Percentiles rank a stretch among this genome's conserved stretches.
phyloP scores from a whole-genome alignment of 23 red algal genomes.

The Gracilaria domingensis region DNA sequence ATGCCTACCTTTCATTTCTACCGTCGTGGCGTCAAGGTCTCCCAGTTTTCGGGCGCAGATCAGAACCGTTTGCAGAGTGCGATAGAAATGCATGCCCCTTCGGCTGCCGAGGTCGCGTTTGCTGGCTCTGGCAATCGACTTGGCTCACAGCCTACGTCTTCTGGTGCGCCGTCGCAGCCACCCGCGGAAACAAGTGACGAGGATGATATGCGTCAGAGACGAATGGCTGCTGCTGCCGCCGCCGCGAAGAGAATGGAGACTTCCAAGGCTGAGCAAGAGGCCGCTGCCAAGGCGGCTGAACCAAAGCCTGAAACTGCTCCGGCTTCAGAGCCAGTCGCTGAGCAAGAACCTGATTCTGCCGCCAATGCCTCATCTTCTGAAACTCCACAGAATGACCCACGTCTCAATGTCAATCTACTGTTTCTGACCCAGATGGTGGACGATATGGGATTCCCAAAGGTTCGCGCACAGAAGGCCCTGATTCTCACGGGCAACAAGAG shows the following conservation, averaged over 20 bases:
- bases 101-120: slow-evolving; percentile 53
- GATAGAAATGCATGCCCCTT: slow-evolving; percentile 73
- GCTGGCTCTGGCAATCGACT: slow-evolving; percentile 56
- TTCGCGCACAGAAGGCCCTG: slow-evolving; percentile 83
- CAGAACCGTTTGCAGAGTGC: slow-evolving; percentile 20
- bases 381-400: slow-evolving; percentile 60
- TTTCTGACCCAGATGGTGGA: slow-evolving; percentile 55
- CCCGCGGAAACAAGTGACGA: not conserved
- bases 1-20: slow-evolving; percentile 98
- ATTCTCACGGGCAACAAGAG: slow-evolving; percentile 82
- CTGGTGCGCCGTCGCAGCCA: not conserved
- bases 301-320: slow-evolving; percentile 23
- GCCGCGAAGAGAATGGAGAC: slow-evolving; percentile 25
- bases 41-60: slow-evolving; percentile 86
- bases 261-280: slow-evolving; percentile 8
- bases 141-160: not conserved
- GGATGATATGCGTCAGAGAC: not conserved
- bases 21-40: slow-evolving; percentile 63
- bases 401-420: slow-evolving; percentile 65
- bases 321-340: slow-evolving; percentile 18
- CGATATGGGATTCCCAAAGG: slow-evolving; percentile 93
- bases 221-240: slow-evolving; percentile 31
- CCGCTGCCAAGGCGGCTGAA: slow-evolving; percentile 19
- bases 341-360: not conserved
- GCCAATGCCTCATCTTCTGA: not conserved